Evolutionary conservation across 2,329 filamentous ascomycete species (phyloP), one percentile per base, ranked within the genome.

Genomic region (Cryphonectria japonica): DNA sequence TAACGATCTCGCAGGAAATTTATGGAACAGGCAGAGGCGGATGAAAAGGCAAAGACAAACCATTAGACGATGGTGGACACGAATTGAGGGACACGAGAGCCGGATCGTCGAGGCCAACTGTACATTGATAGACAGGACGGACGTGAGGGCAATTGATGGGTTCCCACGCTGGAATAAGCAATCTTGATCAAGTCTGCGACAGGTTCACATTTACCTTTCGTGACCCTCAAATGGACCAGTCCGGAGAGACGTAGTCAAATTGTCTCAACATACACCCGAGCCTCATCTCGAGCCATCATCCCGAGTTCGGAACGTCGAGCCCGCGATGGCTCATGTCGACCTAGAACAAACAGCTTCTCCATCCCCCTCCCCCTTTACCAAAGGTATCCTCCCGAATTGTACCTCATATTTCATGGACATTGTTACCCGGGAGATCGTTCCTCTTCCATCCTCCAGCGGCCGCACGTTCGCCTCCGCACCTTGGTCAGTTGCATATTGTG

Each of bases 1-100:
- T 76, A 66, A 77, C 72, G 32, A 66, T 39, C 61, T 19, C 59
- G 65, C 70, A 86, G 84, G 81, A 85, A 85, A 75, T 86, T 85
- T 76, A 75, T 86, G 69, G 83, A 85, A 70, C 77, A 80, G 70
- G 81, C 81, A 61, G 82, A 84, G 67, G 77, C 77, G 72, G 80
- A 80, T 13, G 79, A 82, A 75, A 84, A 85, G 80, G 77, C 82
- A 78, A 75, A 78, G 73, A 71, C 78, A 72, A 83, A 83, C 77
- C 81, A 84, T 76, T 84, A 83, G 75, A 77, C 69, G 67, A 66
- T 69, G 39, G 65, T 26, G 39, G 60, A 67, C 32, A 59, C 66
- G 61, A 46, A 69, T 61, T 43, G 68, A 68, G 62, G 62, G 8
- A 29, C 29, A 43, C 26, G 41, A 29, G 43, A 29, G 41, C 39